Percentiles rank a stretch among this genome's conserved stretches.
Evolutionary conservation across 495 filamentous ascomycete species (phyloP).

Genomic region (Trichoderma erinaceum): DNA sequence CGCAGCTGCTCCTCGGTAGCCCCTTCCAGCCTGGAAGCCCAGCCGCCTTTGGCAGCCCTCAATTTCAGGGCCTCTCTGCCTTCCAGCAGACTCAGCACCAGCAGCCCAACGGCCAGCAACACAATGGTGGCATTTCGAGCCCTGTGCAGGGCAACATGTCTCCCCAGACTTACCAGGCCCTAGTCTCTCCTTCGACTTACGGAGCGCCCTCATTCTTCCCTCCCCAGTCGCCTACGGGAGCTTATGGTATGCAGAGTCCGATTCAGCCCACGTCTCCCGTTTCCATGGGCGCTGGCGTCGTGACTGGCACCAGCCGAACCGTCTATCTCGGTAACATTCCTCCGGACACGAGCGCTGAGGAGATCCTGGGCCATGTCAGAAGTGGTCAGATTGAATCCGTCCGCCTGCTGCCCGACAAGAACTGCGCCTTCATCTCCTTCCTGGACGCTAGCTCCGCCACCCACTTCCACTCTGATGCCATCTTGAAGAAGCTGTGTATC

Average conservation of each 20-base stretch:
- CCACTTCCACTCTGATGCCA: constrained; percentile 98
- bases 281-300: constrained; percentile 64
- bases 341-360: constrained; percentile 94
- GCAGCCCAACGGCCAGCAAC: constrained; percentile 54
- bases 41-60: constrained; percentile 79
- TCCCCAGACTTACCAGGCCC: constrained; percentile 67
- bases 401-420: constrained; percentile 93
- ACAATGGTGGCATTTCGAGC: constrained; percentile 43
- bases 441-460: constrained; percentile 93
- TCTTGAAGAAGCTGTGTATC: constrained; percentile 97
- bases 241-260: constrained; percentile 49
- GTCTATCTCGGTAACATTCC: constrained; percentile 98
- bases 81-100: constrained; percentile 66
- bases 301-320: constrained; percentile 88
- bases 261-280: constrained; percentile 59
- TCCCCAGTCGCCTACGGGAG: constrained; percentile 73
- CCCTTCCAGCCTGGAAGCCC: constrained; percentile 95
- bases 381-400: constrained; percentile 99
- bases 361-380: constrained; percentile 92
- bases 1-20: constrained; percentile 88
- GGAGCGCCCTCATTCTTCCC: constrained; percentile 71
- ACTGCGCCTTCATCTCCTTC: constrained; percentile 99
- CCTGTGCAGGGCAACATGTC: constrained; percentile 52
- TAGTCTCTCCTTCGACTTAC: constrained; percentile 70
- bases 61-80: constrained; percentile 75